phyloP scores from a whole-genome alignment of 106 monocot species.

The Apostasia ramifera region DNA sequence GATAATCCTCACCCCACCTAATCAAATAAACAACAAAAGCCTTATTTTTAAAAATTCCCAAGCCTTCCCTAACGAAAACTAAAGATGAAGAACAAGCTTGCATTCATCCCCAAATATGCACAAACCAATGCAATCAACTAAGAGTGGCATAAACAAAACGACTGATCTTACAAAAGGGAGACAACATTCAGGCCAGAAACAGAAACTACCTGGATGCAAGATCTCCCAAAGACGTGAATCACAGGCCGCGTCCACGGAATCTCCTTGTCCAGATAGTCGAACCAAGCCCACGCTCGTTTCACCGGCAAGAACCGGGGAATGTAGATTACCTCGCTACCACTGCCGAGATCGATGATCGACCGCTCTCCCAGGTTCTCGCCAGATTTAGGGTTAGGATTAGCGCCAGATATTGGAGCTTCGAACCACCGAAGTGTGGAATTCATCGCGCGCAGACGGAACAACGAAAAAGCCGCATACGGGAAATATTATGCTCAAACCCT shows the following conservation, averaged over 20 bases:
- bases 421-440: conserved; percentile 5
- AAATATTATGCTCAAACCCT: too few relatives aligned
- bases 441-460: conserved; percentile 6
- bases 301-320: conserved; percentile 35
- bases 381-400: conserved; percentile 20
- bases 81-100: too few relatives aligned
- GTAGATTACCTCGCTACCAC: conserved; percentile 52
- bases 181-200: too few relatives aligned
- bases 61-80: too few relatives aligned
- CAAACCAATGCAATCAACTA: too few relatives aligned
- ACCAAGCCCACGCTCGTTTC: conserved; percentile 45
- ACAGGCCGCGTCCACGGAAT: conserved; percentile 64
- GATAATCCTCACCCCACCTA: too few relatives aligned
- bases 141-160: too few relatives aligned
- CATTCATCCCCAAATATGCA: too few relatives aligned
- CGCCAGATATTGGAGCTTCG: conserved; percentile 11
- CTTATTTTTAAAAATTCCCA: too few relatives aligned
- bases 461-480: too few relatives aligned
- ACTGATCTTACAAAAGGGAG: too few relatives aligned
- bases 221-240: conserved; percentile 59
- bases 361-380: neutral
- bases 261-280: conserved; percentile 51
- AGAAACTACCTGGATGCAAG: conserved; percentile 52
- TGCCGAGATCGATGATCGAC: conserved; percentile 34
- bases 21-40: too few relatives aligned